Evolutionary conservation across 2,329 filamentous ascomycete genomes (phyloP).

Genomic region (Fusarium tjaetaba): DNA sequence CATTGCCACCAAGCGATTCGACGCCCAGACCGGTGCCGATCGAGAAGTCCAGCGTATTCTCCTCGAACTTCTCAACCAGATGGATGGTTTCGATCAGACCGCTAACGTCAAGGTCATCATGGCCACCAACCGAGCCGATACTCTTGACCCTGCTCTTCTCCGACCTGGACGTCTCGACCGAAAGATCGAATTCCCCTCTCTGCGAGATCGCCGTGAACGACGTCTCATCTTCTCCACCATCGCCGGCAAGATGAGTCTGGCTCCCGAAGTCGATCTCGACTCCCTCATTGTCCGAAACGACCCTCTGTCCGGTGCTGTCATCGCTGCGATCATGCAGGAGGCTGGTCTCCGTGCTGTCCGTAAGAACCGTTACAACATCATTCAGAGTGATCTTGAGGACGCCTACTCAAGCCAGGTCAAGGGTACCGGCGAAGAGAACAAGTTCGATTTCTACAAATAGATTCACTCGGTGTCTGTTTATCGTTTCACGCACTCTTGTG

Average conservation of each 20-base stretch:
- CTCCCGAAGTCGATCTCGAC: conserved; percentile 95
- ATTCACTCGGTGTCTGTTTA: conserved; percentile 10
- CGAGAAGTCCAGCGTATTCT: conserved; percentile 98
- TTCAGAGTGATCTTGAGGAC: conserved; percentile 95
- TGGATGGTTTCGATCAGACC: conserved; percentile 99
- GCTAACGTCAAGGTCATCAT: conserved; percentile 99
- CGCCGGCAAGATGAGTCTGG: conserved; percentile 94
- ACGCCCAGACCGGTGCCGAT: conserved; percentile 97
- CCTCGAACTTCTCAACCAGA: conserved; percentile 97
- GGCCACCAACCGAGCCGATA: conserved; percentile 98
- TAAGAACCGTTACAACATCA: conserved; percentile 99
- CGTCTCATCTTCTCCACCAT: conserved; percentile 98
- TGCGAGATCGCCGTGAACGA: conserved; percentile 92
- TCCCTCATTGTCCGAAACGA: conserved; percentile 97
- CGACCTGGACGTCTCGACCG: conserved; percentile 94
- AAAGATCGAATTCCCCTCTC: conserved; percentile 98
- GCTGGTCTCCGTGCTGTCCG: conserved; percentile 91
- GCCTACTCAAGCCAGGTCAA: conserved; percentile 98
- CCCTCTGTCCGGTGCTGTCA: conserved; percentile 92
- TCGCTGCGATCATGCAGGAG: conserved; percentile 99
- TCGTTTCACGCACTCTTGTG: conserved; percentile 9
- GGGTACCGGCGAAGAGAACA: conserved; percentile 71
- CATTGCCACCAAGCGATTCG: conserved; percentile 98
- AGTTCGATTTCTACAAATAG: conserved; percentile 94
- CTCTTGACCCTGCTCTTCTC: conserved; percentile 91